phyloP scores from a whole-genome alignment of 352 stramenopile genomes.

The Phytophthora colocasiae region DNA sequence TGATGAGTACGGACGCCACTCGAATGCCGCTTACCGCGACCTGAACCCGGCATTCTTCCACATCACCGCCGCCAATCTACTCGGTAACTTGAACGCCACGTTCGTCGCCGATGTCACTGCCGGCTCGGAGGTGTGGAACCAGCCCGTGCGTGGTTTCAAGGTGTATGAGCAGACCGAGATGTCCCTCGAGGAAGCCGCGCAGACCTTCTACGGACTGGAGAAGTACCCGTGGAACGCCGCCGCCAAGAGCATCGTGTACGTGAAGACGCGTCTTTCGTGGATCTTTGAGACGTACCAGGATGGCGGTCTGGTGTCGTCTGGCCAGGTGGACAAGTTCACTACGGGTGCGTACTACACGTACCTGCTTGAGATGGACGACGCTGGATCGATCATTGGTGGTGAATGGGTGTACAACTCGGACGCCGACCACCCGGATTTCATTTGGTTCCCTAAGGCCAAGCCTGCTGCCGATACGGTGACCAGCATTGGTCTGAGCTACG shows the following conservation, averaged over 20 bases:
- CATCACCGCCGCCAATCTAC: conserved; percentile 45
- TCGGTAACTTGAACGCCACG: conserved; percentile 40
- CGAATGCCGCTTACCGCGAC: conserved; percentile 40
- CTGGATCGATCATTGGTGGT: conserved; percentile 36
- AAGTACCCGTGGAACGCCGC: conserved; percentile 55
- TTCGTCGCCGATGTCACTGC: conserved; percentile 53
- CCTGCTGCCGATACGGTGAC: conserved; percentile 30
- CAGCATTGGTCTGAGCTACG: conserved; percentile 35
- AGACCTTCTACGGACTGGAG: conserved; percentile 41
- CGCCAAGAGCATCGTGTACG: conserved; percentile 46
- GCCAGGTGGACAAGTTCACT: conserved; percentile 32
- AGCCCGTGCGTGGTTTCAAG: conserved; percentile 53
- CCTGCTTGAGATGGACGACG: conserved; percentile 41
- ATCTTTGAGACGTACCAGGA: conserved; percentile 47
- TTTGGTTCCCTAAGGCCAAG: conserved; percentile 36
- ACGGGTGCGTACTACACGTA: conserved; percentile 38
- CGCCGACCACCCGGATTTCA: conserved; percentile 40
- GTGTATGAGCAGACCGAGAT: conserved; percentile 39
- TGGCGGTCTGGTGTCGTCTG: conserved; percentile 33
- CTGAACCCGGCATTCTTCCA: conserved; percentile 54
- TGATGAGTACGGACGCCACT: conserved; percentile 51
- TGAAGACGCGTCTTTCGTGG: conserved; percentile 47
- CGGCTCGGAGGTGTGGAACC: conserved; percentile 58
- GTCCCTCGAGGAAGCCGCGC: conserved; percentile 28
- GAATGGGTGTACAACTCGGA: conserved; percentile 43